Base-by-base conservation (phyloP, 495 filamentous ascomycete genomes). In the Polyplosphaeria fusca region DNA sequence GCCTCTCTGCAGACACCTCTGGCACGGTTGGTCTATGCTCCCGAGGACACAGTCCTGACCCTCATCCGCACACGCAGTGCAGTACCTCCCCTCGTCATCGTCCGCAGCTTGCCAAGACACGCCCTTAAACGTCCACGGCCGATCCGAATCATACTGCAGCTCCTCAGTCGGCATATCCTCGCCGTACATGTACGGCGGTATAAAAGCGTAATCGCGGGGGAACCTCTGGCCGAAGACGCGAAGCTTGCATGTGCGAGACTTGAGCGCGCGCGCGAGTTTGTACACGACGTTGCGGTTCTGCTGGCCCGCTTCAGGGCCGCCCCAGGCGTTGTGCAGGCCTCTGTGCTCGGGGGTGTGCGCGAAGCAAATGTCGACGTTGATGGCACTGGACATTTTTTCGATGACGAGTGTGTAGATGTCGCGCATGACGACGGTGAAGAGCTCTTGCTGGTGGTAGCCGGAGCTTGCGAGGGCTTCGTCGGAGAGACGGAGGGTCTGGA, bases 181-280 rank as follows among this genome's bases (percentile, higher is more conserved):
- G 4, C 62, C 62, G 23, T 61, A 52, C 46, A 65, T 51, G 23
- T 58, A 65, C 0, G 62, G 62, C 11, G 57, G 62, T 4, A 65
- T 65, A 27, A 39, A 65, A 12, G 26, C 26, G 2, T 23, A 20
- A 28, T 38, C 42, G 24, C 12, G 16, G 5, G 14, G 3, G 22
- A 64, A 64, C 16, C 28, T 20, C 18, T 61, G 22, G 3, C 12
- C 52, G 26, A 57, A 61, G 19, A 65, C 19, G 16, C 52, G 39
- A 28, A 65, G 48, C 3, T 47, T 24, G 13, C 12, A 13, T 9
- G 52, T 49, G n/a, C 44, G 52, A 2, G 37, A 42, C 28, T 52
- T 47, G 19, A 61, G n/a, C 27, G 19, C n/a, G 3, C 12, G 26
- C 7, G 52, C 52, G 12, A 58, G 3, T n/a, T 40, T 43, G 42